Conservation (phyloP, 1,284 basidiomycete genomes). For the Peniophora sp. region DNA sequence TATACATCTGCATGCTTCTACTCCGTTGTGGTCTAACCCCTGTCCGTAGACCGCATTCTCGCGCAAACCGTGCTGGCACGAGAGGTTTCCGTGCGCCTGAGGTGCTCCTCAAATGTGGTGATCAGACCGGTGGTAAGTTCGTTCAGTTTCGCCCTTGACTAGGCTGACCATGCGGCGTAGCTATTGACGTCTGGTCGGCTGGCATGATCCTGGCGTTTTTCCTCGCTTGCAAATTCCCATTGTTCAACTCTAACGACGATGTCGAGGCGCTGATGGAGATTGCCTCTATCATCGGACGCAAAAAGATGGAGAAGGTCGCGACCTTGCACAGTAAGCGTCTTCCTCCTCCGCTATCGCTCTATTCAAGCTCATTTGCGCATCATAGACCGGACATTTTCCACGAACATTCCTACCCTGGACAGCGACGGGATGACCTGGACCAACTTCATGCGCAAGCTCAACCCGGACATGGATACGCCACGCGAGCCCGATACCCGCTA, state of each 20-base stretch:
- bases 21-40: neutral
- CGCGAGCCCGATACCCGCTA: slow-evolving; percentile 40
- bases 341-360: slow-evolving; percentile 4
- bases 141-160: slow-evolving; percentile 6
- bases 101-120: slow-evolving; percentile 90
- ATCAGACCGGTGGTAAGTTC: slow-evolving; percentile 81
- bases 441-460: slow-evolving; percentile 69
- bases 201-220: slow-evolving; percentile 93
- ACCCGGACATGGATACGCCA: slow-evolving; percentile 63
- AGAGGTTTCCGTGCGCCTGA: slow-evolving; percentile 96
- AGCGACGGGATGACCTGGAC: slow-evolving; percentile 61
- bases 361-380: neutral
- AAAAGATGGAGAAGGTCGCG: slow-evolving; percentile 81
- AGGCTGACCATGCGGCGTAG: slow-evolving; percentile 30
- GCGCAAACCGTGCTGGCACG: slow-evolving; percentile 95
- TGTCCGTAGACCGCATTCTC: slow-evolving; percentile 64
- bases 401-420: slow-evolving; percentile 75
- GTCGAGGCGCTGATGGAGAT: slow-evolving; percentile 95
- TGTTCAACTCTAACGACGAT: slow-evolving; percentile 94
- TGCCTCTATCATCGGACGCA: slow-evolving; percentile 79
- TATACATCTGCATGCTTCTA: neutral
- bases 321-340: slow-evolving; percentile 77
- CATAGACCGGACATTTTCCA: slow-evolving; percentile 77
- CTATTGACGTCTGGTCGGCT: slow-evolving; percentile 95
- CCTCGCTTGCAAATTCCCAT: slow-evolving; percentile 86